phyloP scores from a whole-genome alignment of 2,329 filamentous ascomycete genomes.

The Trichophaea hybrida region DNA sequence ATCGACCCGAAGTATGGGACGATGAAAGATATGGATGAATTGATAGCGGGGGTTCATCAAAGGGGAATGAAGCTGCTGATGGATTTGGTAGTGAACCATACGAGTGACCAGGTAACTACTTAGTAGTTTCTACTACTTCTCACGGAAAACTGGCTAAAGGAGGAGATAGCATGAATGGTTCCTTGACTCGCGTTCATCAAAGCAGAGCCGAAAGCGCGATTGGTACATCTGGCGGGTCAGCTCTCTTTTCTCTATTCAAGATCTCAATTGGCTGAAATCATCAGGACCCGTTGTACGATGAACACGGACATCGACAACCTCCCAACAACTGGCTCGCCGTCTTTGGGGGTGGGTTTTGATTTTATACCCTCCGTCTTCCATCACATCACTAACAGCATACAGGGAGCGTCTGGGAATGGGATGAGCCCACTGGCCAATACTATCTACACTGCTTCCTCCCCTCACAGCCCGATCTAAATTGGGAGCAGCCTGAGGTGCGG shows the following conservation, averaged over 20 bases:
- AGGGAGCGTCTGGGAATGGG: slow-evolving; percentile 38
- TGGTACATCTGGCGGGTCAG: slow-evolving; percentile 42
- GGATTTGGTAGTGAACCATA: slow-evolving; percentile 67
- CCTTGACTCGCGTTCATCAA: slow-evolving; percentile 39
- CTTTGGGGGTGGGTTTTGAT: slow-evolving; percentile 31
- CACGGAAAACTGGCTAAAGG: not conserved
- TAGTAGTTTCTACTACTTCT: not conserved
- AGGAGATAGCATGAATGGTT: slow-evolving; percentile 41
- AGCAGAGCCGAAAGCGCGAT: slow-evolving; percentile 38
- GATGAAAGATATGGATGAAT: slow-evolving; percentile 47
- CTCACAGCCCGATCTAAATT: slow-evolving; percentile 74
- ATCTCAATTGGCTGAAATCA: not conserved
- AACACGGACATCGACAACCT: slow-evolving; percentile 30
- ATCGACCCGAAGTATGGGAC: slow-evolving; percentile 54
- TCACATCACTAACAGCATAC: not conserved
- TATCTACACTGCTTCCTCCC: slow-evolving; percentile 53
- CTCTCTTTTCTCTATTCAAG: not conserved
- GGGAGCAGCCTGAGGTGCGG: slow-evolving; percentile 56
- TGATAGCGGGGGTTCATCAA: slow-evolving; percentile 46
- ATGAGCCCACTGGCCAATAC: slow-evolving; percentile 38
- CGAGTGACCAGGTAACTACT: slow-evolving; percentile 41
- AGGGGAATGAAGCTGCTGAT: slow-evolving; percentile 57
- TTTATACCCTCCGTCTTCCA: not conserved
- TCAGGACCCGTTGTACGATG: slow-evolving; percentile 32
- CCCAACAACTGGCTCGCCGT: slow-evolving; percentile 37